Conservation (phyloP, 805 yeast species). For the Nakazawaea peltata region DNA sequence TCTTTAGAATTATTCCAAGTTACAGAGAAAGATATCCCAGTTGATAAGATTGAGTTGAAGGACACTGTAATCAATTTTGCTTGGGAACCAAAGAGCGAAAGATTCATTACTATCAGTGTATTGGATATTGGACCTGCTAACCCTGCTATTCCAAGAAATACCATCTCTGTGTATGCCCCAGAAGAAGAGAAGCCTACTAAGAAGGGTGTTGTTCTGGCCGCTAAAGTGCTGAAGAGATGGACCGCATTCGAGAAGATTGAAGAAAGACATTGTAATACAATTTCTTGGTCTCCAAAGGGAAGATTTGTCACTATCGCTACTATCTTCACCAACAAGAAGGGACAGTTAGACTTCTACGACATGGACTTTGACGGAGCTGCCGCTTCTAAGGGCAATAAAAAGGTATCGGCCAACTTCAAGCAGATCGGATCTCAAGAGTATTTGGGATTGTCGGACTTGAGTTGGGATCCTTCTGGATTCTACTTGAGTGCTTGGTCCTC, state of each 20-base stretch:
- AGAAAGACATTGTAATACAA: constrained; percentile 61
- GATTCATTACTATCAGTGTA: constrained; percentile 75
- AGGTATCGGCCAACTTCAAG: constrained; percentile 50
- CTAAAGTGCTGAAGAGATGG: constrained; percentile 42
- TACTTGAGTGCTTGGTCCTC: constrained; percentile 85
- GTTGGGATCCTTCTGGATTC: constrained; percentile 97
- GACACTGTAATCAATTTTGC: constrained; percentile 83
- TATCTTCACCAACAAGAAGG: constrained; percentile 28
- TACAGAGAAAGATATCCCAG: constrained; percentile 85
- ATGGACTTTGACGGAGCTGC: constrained; percentile 61
- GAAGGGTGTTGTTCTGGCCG: constrained; percentile 31
- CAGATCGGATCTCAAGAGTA: constrained; percentile 56
- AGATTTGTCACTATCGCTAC: constrained; percentile 63
- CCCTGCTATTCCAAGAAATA: constrained; percentile 59
- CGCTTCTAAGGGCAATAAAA: constrained; percentile 31
- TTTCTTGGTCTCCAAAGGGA: constrained; percentile 90
- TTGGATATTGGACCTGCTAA: constrained; percentile 44
- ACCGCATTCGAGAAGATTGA: constrained; percentile 48
- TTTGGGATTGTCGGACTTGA: constrained; percentile 71
- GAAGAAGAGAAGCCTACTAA: constrained; percentile 40
- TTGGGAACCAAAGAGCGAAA: constrained; percentile 93
- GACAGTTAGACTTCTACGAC: constrained; percentile 82
- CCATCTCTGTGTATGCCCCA: constrained; percentile 73
- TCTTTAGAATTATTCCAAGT: constrained; percentile 88
- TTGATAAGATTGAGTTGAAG: constrained; percentile 87